phyloP scores from a whole-genome alignment of 1,284 basidiomycete genomes.

The Mycosarcoma mackinlayi region DNA sequence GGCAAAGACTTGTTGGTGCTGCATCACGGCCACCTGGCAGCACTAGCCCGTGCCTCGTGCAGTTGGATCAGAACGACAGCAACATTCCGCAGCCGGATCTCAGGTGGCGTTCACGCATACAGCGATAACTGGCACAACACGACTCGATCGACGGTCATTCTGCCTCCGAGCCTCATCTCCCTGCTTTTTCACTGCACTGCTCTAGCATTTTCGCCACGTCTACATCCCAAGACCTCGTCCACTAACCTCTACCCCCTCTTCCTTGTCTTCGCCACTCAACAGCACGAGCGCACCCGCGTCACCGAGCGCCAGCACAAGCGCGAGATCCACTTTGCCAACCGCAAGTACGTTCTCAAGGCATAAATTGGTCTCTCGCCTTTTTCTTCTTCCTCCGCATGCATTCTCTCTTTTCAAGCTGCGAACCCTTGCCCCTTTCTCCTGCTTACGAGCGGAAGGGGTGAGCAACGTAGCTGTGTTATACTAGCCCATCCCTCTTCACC shows the following conservation, averaged over 20 bases:
- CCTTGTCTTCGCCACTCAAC: not conserved
- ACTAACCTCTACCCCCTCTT: constrained; percentile 9
- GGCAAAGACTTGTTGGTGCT: too few species aligned
- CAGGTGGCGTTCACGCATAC: too few species aligned
- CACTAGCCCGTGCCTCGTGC: too few species aligned
- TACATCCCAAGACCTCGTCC: not conserved
- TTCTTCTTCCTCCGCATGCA: not conserved
- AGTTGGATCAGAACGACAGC: too few species aligned
- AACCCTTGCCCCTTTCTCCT: too few species aligned
- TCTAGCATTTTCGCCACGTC: too few species aligned
- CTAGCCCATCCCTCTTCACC: constrained; percentile 1
- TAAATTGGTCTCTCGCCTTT: constrained; percentile 40
- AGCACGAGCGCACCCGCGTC: constrained; percentile 63
- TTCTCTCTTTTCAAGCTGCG: not conserved
- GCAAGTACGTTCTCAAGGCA: constrained; percentile 68
- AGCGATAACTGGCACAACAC: too few species aligned
- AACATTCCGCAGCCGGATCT: too few species aligned
- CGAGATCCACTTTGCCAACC: constrained; percentile 66
- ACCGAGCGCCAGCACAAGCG: constrained; percentile 68
- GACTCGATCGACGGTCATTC: too few species aligned
- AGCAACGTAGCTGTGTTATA: constrained; percentile 14
- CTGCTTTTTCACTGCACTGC: not conserved
- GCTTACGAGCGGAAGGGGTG: too few species aligned
- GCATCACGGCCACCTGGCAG: too few species aligned
- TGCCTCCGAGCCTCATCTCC: not conserved